Percentiles rank a stretch among this genome's conserved stretches.
Evolutionary conservation across 192 early-diverging fungal species (phyloP).

Genomic region (Coemansia sp.): DNA sequence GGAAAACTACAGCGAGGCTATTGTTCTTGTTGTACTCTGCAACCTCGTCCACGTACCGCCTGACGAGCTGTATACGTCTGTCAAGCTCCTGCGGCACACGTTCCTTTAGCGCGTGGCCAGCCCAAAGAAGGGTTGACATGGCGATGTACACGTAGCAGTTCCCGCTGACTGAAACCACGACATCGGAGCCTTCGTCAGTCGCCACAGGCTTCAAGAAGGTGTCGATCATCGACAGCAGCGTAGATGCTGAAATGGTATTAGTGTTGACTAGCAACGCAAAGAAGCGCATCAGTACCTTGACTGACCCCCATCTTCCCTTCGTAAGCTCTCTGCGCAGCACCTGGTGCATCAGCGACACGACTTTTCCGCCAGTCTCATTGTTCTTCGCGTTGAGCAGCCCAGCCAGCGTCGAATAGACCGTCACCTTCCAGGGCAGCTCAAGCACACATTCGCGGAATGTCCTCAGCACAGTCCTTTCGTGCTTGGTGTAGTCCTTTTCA

Average conservation of each 20-base stretch:
- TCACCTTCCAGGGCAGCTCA: constrained; percentile 47
- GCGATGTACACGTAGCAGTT: constrained; percentile 77
- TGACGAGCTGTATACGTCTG: constrained; percentile 13
- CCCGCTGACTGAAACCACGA: constrained; percentile 20
- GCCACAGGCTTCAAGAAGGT: constrained; percentile 60
- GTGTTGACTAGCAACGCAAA: constrained; percentile 79
- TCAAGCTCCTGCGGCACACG: constrained; percentile 31
- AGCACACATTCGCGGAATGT: constrained; percentile 55
- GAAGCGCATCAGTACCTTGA: constrained; percentile 78
- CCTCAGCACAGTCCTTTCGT: constrained; percentile 61
- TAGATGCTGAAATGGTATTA: constrained; percentile 67
- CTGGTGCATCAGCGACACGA: constrained; percentile 62
- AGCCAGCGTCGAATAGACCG: constrained; percentile 73
- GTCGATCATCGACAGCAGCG: constrained; percentile 66
- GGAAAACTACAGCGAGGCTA: constrained; percentile 29
- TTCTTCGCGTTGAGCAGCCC: constrained; percentile 81
- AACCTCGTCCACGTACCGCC: constrained; percentile 31
- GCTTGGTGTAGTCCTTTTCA: constrained; percentile 69
- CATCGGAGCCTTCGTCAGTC: not conserved
- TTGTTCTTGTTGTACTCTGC: constrained; percentile 14
- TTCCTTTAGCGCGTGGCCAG: constrained; percentile 37
- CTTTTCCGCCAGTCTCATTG: constrained; percentile 59
- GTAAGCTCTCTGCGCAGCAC: constrained; percentile 60
- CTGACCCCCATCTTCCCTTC: constrained; percentile 63
- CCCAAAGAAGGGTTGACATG: constrained; percentile 80